Base-by-base conservation (phyloP, 2,329 filamentous ascomycete species). In the Cordyceps pruinosa region DNA sequence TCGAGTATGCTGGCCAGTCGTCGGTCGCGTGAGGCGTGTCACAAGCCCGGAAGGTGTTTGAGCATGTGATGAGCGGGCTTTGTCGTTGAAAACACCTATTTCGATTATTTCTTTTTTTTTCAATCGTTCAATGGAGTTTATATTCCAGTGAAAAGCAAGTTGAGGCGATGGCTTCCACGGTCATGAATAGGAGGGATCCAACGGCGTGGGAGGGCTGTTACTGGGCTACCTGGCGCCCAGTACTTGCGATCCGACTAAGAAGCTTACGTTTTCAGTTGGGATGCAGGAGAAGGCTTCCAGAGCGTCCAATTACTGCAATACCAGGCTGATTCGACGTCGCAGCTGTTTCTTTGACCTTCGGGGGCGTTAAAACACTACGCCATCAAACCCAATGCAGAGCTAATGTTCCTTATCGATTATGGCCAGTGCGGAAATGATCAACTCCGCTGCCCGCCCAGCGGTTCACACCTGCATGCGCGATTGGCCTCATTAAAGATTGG, bases 391-490 rank as follows among this genome's bases (percentile, higher is more conserved):
- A 35, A 25, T 45, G 46, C 26, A 5, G 23, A 32, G 21, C 30
- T 13, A 10, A 10, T 6, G 8, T 44, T 5, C 23, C 35, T 49
- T 57, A 57, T 57, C 54, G 54, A 57, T 57, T 50, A 44, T 21
- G 21, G 45, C 17, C 17, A 25, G 6, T n/a, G 37, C 54, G 54
- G 46, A 45, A 37, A 47, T 50, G 46, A 46, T 50, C 45, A 50
- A 44, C 23, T 35, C 37, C 35, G 46, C 30, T 35, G 25, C 46
- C 54, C n/a, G n/a, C n/a, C n/a, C n/a, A n/a, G n/a, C n/a, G n/a
- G n/a, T n/a, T n/a, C n/a, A n/a, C n/a, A n/a, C n/a, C n/a, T n/a
- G n/a, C n/a, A n/a, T n/a, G n/a, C n/a, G n/a, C n/a, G n/a, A n/a
- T n/a, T n/a, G n/a, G 26, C 35, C 28, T 7, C 4, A 23, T 35